A percentile compares a stretch with the other conserved stretches of the same genome.
Evolutionary conservation across 2,329 filamentous ascomycete genomes (phyloP).

Genomic region (Orbilia oligospora): DNA sequence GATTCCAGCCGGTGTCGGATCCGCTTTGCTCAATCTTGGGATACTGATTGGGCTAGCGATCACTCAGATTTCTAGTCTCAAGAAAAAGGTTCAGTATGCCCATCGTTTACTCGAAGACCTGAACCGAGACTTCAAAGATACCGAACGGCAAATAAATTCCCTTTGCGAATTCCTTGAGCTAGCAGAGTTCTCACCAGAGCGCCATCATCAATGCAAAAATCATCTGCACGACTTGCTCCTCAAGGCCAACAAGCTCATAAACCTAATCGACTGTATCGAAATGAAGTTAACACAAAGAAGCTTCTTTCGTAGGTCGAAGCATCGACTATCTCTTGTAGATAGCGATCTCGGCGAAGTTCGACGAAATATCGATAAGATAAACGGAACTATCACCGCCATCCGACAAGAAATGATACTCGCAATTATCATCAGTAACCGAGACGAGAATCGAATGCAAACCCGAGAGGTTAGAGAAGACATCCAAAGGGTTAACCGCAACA

Average conservation of each 20-base stretch:
- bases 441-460: not conserved
- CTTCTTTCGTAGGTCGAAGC: conserved; percentile 20
- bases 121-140: conserved; percentile 23
- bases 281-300: conserved; percentile 26
- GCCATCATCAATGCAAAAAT: conserved; percentile 11
- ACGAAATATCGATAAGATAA: not conserved
- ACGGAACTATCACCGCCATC: conserved; percentile 1
- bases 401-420: conserved; percentile 31
- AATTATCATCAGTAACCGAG: not conserved
- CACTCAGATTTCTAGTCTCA: conserved; percentile 2
- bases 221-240: not conserved
- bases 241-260: conserved; percentile 32
- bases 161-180: conserved; percentile 12
- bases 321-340: conserved; percentile 13
- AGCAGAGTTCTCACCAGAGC: conserved; percentile 1
- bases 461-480: conserved; percentile 6
- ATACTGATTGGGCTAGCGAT: conserved; percentile 9
- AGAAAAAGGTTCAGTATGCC: not conserved
- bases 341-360: conserved; percentile 1
- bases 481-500: conserved; percentile 19
- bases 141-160: conserved; percentile 13
- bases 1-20: not conserved
- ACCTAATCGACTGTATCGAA: conserved; percentile 11
- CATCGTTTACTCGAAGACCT: conserved; percentile 11
- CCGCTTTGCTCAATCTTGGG: not conserved